Conservation (phyloP, 805 yeast species). For the Candida nemodendra region DNA sequence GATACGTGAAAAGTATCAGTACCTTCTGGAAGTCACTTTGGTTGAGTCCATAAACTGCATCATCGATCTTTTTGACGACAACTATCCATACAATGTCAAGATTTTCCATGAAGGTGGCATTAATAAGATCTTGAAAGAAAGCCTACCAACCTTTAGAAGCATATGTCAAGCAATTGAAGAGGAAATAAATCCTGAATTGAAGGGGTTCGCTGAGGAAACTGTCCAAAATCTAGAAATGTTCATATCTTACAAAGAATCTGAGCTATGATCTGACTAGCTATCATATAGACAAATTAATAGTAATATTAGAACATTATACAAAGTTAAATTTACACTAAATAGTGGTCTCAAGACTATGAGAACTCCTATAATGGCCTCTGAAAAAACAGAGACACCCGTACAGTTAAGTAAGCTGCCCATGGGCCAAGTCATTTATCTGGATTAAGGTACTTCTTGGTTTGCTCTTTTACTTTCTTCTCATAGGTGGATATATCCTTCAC, state of each 20-base stretch:
- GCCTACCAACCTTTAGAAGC: conserved; percentile 48
- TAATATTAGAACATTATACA: not conserved
- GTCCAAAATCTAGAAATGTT: conserved; percentile 68
- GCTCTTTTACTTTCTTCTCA: conserved; percentile 75
- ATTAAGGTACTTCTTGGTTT: conserved; percentile 67
- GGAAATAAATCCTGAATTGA: conserved; percentile 54
- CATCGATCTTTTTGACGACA: conserved; percentile 81
- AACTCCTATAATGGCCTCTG: too few relatives aligned
- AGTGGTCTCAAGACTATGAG: too few relatives aligned
- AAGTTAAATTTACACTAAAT: not conserved
- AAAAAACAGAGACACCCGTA: too few relatives aligned
- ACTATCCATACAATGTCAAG: conserved; percentile 63
- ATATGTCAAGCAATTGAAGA: conserved; percentile 66
- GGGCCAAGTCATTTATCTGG: conserved; percentile 19
- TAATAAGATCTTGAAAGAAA: conserved; percentile 39
- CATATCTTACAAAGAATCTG: conserved; percentile 66
- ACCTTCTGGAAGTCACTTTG: conserved; percentile 30
- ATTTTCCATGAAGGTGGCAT: conserved; percentile 60
- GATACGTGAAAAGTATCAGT: conserved; percentile 26
- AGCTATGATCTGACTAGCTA: conserved; percentile 22
- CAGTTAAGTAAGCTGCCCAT: not conserved
- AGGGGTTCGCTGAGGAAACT: conserved; percentile 65
- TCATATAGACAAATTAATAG: not conserved
- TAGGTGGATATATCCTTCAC: conserved; percentile 66
- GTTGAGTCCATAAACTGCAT: conserved; percentile 63